phyloP scores from a whole-genome alignment of 495 filamentous ascomycete species.

The Cercophora samala region DNA sequence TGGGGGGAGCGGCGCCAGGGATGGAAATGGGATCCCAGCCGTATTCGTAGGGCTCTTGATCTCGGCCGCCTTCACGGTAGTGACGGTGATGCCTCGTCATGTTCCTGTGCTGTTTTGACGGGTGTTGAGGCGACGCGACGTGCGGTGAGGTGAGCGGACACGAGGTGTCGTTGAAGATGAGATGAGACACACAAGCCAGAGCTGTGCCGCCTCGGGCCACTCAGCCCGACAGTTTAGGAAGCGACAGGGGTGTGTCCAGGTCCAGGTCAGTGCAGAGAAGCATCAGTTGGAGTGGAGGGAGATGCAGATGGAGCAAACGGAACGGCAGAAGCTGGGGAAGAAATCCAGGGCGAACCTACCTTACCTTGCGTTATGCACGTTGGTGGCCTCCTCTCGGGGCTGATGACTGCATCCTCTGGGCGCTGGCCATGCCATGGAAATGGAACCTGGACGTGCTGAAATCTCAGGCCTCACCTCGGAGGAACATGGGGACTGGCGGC shows the following conservation, averaged over 20 bases:
- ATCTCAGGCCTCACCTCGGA: background rate
- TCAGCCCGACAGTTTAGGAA: background rate
- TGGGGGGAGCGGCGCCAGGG: background rate
- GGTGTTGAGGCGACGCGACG: background rate
- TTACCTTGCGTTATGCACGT: background rate
- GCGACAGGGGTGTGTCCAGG: constrained; percentile 2
- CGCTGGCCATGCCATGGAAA: too few relatives aligned
- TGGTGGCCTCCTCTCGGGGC: background rate
- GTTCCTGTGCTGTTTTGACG: background rate
- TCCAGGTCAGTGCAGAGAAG: background rate
- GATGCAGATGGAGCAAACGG: background rate
- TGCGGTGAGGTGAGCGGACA: background rate
- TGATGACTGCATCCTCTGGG: background rate
- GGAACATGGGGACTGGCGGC: background rate
- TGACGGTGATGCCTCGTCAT: background rate
- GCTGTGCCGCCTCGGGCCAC: background rate
- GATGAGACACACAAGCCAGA: background rate
- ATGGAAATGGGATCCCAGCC: background rate
- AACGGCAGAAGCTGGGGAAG: background rate
- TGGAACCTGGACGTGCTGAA: background rate
- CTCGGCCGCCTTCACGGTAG: background rate
- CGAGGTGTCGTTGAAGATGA: constrained; percentile 16
- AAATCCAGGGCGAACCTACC: background rate
- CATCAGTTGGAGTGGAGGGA: background rate
- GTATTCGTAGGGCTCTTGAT: constrained; percentile 1